A percentile compares a stretch with the other conserved stretches of the same genome.
Evolutionary conservation across 2,329 filamentous ascomycete species (phyloP).

Genomic region (Colletotrichum orchidophilum): DNA sequence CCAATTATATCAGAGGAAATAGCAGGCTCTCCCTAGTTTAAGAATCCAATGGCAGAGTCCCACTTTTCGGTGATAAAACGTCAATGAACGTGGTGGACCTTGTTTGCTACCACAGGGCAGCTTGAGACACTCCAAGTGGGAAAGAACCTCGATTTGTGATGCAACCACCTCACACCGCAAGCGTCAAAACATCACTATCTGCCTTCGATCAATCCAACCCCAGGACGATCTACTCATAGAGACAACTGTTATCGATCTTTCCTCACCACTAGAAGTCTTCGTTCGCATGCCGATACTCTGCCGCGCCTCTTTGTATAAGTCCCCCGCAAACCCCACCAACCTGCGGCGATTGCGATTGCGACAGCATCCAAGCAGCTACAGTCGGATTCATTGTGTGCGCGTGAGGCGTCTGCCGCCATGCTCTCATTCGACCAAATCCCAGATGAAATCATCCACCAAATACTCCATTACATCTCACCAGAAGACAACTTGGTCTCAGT

Average conservation of each 20-base stretch:
- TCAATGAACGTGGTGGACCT: slow-evolving; percentile 1
- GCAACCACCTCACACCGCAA: slow-evolving; percentile 20
- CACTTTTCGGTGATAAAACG: slow-evolving; percentile 19
- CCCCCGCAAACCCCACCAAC: neutral
- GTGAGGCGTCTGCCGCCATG: slow-evolving; percentile 36
- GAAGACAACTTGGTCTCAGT: slow-evolving; percentile 60
- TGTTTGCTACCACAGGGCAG: slow-evolving; percentile 4
- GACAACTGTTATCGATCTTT: neutral
- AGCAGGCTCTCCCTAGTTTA: neutral
- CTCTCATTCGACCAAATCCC: slow-evolving; percentile 65
- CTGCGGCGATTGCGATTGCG: neutral
- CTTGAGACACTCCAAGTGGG: slow-evolving; percentile 29
- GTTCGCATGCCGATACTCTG: neutral
- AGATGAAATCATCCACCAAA: slow-evolving; percentile 85
- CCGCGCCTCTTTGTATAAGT: slow-evolving; percentile 6
- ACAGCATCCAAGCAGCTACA: neutral
- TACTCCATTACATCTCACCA: slow-evolving; percentile 72
- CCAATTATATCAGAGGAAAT: neutral
- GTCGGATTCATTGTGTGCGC: neutral
- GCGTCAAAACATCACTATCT: neutral
- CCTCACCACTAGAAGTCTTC: neutral
- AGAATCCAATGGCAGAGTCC: neutral
- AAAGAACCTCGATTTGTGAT: slow-evolving; percentile 29
- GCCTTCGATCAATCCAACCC: neutral
- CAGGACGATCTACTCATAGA: neutral